Percentiles rank a stretch among this genome's conserved stretches.
phyloP scores from a whole-genome alignment of 106 monocot genomes.

The Dioscorea dumetorum region DNA sequence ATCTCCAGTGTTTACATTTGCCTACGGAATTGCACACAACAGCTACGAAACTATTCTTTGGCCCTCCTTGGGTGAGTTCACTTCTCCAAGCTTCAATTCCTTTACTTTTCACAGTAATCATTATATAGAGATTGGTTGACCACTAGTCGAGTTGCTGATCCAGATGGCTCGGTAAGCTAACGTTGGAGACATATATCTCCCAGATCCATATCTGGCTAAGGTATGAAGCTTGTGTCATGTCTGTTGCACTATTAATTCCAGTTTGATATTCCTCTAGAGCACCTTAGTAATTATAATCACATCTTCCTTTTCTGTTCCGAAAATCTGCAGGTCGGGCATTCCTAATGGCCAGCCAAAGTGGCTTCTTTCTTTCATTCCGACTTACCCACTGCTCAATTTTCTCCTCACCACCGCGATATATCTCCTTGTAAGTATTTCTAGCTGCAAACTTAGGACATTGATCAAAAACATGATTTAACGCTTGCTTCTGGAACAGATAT shows the following conservation, averaged over 20 bases:
- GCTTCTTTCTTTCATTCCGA: conserved; percentile 86
- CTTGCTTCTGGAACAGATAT: conserved; percentile 20
- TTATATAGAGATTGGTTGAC: background rate
- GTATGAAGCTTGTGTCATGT: conserved; percentile 9
- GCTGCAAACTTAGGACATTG: background rate
- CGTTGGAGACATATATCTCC: conserved; percentile 84
- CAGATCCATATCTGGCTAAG: conserved; percentile 92
- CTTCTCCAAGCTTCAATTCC: background rate
- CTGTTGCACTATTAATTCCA: background rate
- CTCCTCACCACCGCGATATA: conserved; percentile 57
- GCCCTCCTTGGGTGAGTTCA: conserved; percentile 24
- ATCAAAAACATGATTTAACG: background rate
- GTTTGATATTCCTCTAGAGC: too few relatives aligned
- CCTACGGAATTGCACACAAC: conserved; percentile 26
- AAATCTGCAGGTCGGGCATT: conserved; percentile 45
- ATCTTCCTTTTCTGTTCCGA: background rate
- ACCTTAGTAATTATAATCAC: too few relatives aligned
- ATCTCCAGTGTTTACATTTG: conserved; percentile 28
- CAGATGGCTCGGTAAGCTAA: conserved; percentile 90
- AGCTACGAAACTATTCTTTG: conserved; percentile 19
- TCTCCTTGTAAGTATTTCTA: conserved; percentile 49
- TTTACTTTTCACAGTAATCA: background rate
- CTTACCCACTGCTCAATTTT: conserved; percentile 89
- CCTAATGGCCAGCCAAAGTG: conserved; percentile 94
- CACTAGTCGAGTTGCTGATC: background rate